These are phyloP conservation scores for Curvularia lunata DNA, from an alignment of 2,329 filamentous ascomycete genomes.

Conservation along the genomic window DNA sequence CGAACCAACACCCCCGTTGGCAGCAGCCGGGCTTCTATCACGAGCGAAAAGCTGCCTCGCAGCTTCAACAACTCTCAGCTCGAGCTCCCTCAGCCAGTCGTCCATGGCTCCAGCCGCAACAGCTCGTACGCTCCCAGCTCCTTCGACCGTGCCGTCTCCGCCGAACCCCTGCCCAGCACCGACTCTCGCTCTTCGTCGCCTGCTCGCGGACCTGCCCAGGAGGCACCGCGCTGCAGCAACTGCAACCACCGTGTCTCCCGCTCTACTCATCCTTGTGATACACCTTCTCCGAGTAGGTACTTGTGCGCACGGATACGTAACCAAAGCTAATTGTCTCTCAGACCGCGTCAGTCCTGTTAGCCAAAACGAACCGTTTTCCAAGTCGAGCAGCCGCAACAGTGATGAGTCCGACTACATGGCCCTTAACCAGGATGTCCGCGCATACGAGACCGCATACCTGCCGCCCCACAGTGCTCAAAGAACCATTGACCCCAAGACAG, in stretches of 20 bases:
- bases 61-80: constrained; percentile 44
- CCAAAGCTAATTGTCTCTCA: constrained; percentile 19
- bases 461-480: constrained; percentile 29
- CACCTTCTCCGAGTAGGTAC: constrained; percentile 38
- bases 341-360: constrained; percentile 29
- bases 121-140: constrained; percentile 46
- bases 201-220: constrained; percentile 33
- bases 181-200: constrained; percentile 44
- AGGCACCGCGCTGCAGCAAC: constrained; percentile 46
- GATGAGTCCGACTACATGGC: constrained; percentile 48
- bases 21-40: constrained; percentile 46
- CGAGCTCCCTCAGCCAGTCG: constrained; percentile 39
- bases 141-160: constrained; percentile 49
- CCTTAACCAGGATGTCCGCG: constrained; percentile 33
- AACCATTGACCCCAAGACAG: constrained; percentile 43
- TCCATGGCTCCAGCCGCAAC: constrained; percentile 43
- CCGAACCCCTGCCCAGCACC: constrained; percentile 42
- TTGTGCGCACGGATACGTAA: background rate
- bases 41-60: constrained; percentile 39
- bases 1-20: constrained; percentile 52
- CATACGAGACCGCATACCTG: constrained; percentile 46
- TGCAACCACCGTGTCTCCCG: constrained; percentile 36
- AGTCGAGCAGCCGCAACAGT: constrained; percentile 42
- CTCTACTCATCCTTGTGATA: constrained; percentile 19
- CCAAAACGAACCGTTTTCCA: constrained; percentile 29